Percentiles rank a stretch among this genome's conserved stretches.
These are phyloP conservation scores for Stagonosporopsis chrysanthemi DNA, from an alignment of 2,329 filamentous ascomycete genomes.

Conservation along the genomic window DNA sequence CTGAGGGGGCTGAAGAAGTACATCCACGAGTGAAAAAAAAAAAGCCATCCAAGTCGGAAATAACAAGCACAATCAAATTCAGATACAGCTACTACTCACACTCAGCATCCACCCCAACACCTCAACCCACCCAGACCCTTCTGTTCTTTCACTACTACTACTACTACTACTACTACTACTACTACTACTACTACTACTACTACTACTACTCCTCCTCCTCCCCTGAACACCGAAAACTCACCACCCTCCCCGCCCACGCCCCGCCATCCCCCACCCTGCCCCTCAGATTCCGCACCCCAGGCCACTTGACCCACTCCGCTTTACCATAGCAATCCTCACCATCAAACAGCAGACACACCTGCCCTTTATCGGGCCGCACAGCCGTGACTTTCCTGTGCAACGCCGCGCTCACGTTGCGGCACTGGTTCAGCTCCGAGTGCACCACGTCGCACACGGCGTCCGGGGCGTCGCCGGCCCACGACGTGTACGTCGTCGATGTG, in stretches of 20 bases:
- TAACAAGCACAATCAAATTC: too few species aligned
- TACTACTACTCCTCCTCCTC: too few species aligned
- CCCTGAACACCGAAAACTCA: conserved; percentile 7
- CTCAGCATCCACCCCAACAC: too few species aligned
- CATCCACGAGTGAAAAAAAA: conserved; percentile 43
- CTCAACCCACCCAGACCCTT: too few species aligned
- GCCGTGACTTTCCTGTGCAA: background rate
- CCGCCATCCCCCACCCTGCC: background rate
- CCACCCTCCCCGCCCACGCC: conserved; percentile 1
- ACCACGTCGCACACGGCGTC: background rate
- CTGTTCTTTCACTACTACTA: too few species aligned
- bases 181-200: too few species aligned
- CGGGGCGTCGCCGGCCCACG: background rate
- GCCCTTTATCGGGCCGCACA: conserved; percentile 1
- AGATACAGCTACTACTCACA: too few species aligned
- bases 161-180: too few species aligned
- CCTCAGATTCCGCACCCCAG: conserved; percentile 11
- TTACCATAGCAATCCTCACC: conserved; percentile 2
- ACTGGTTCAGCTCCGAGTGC: background rate
- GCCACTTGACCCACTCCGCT: conserved; percentile 1
- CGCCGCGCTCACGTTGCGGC: background rate
- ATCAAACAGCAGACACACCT: conserved; percentile 5
- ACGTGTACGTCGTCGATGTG: background rate
- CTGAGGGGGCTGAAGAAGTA: conserved; percentile 60
- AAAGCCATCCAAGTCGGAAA: background rate